Evolutionary conservation across 495 filamentous ascomycete species (phyloP).

Genomic region (Lasiosphaeris hirsuta): DNA sequence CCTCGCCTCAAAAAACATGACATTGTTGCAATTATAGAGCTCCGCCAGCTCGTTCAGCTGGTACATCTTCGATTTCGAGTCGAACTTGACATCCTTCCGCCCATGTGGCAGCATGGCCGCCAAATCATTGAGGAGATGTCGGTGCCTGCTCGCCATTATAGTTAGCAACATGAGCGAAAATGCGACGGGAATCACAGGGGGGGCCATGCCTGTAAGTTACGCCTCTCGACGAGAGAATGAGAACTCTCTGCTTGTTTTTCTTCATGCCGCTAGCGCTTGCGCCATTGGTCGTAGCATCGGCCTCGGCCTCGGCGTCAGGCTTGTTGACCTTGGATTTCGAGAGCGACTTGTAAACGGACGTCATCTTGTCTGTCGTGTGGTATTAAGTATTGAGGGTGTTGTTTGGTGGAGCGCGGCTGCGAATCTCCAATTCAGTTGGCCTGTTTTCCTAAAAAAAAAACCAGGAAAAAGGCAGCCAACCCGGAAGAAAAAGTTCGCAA

Average conservation of each 20-base stretch:
- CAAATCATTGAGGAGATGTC: conserved; percentile 89
- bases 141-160: conserved; percentile 56
- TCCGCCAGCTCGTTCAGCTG: conserved; percentile 95
- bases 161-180: conserved; percentile 8
- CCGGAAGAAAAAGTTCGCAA: conserved; percentile 27
- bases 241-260: conserved; percentile 70
- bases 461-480: too few relatives aligned
- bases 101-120: conserved; percentile 84
- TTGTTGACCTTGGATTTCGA: conserved; percentile 61
- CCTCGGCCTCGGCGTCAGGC: conserved; percentile 23
- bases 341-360: conserved; percentile 88
- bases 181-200: neutral
- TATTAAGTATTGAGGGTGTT: neutral
- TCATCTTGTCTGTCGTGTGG: conserved; percentile 56
- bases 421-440: conserved; percentile 2
- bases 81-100: conserved; percentile 92
- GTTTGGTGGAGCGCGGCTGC: neutral
- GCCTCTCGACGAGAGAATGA: conserved; percentile 86
- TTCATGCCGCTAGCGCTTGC: conserved; percentile 35
- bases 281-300: conserved; percentile 33
- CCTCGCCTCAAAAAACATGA: conserved; percentile 92
- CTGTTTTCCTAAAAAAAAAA: neutral
- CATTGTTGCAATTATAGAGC: conserved; percentile 97
- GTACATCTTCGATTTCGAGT: conserved; percentile 90
- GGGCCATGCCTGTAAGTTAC: conserved; percentile 75